phyloP scores from a whole-genome alignment of 2,329 filamentous ascomycete species.

The Xylaria sp. region DNA sequence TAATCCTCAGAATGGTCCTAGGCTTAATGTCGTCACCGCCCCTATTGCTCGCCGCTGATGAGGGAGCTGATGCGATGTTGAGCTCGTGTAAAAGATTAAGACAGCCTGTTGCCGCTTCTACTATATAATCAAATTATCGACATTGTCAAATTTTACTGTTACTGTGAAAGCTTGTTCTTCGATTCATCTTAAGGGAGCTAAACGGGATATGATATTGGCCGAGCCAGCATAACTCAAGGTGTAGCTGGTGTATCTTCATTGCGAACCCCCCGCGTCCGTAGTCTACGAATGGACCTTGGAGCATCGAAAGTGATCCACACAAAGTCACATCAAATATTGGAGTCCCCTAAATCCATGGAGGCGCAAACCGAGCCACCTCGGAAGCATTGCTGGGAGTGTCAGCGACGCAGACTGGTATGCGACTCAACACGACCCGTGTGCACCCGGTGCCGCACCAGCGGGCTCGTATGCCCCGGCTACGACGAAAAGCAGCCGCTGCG shows the following conservation, averaged over 20 bases:
- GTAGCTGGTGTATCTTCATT: background rate
- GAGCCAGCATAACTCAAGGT: background rate
- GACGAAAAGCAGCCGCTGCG: slow-evolving; percentile 53
- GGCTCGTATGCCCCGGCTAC: slow-evolving; percentile 55
- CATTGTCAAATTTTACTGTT: background rate
- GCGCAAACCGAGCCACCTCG: slow-evolving; percentile 8
- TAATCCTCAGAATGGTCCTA: background rate
- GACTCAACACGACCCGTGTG: slow-evolving; percentile 53
- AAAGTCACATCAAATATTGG: background rate
- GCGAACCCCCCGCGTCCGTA: background rate
- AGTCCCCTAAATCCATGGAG: slow-evolving; percentile 21
- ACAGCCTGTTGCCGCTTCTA: background rate
- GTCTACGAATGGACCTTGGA: background rate
- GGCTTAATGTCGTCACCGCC: slow-evolving; percentile 28
- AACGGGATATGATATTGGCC: background rate
- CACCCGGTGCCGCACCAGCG: slow-evolving; percentile 50
- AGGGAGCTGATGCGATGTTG: background rate
- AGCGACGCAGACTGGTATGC: slow-evolving; percentile 55
- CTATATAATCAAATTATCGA: background rate
- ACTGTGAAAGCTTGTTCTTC: background rate
- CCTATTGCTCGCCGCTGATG: background rate
- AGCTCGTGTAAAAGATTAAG: slow-evolving; percentile 10
- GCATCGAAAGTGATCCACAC: background rate
- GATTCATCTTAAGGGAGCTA: background rate
- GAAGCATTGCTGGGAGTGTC: slow-evolving; percentile 57